These are phyloP conservation scores for Jaminaea rosea DNA, from an alignment of 1,284 basidiomycete species.

Conservation along the genomic window DNA sequence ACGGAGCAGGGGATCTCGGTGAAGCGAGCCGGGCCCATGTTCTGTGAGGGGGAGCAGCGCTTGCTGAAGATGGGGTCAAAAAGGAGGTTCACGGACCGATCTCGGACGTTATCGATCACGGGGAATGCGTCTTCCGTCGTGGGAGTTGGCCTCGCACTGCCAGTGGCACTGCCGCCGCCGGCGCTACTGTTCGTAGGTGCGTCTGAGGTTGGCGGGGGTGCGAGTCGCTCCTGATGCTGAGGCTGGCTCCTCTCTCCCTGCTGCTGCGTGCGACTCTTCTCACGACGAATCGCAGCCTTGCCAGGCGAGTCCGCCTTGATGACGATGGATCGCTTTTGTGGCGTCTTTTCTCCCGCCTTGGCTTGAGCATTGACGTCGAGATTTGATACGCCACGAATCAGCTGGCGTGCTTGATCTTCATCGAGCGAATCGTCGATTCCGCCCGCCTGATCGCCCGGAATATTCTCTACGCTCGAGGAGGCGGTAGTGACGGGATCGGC, in stretches of 20 bases:
- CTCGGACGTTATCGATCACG: constrained; percentile 3
- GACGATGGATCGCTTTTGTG: too few relatives aligned
- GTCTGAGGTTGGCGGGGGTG: too few relatives aligned
- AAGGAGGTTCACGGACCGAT: constrained; percentile 21
- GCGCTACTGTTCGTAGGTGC: not conserved
- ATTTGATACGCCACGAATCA: too few relatives aligned
- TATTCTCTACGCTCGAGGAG: not conserved
- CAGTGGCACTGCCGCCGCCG: not conserved
- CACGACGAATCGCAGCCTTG: not conserved
- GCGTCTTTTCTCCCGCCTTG: not conserved
- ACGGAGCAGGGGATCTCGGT: constrained; percentile 31
- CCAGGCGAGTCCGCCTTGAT: not conserved
- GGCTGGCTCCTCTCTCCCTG: too few relatives aligned
- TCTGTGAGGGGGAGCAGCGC: constrained; percentile 38
- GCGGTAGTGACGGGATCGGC: not conserved
- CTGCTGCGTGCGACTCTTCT: not conserved
- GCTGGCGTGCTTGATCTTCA: not conserved
- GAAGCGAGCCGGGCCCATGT: constrained; percentile 27
- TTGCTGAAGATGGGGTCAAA: constrained; percentile 45
- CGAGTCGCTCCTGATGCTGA: too few relatives aligned
- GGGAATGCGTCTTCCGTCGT: not conserved
- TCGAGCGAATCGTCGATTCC: not conserved
- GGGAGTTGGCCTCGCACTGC: too few relatives aligned
- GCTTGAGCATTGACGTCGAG: not conserved
- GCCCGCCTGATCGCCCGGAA: not conserved